A percentile compares a stretch with the other conserved stretches of the same genome.
phyloP scores from a whole-genome alignment of 2,329 filamentous ascomycete species.

The Colletotrichum destructivum region DNA sequence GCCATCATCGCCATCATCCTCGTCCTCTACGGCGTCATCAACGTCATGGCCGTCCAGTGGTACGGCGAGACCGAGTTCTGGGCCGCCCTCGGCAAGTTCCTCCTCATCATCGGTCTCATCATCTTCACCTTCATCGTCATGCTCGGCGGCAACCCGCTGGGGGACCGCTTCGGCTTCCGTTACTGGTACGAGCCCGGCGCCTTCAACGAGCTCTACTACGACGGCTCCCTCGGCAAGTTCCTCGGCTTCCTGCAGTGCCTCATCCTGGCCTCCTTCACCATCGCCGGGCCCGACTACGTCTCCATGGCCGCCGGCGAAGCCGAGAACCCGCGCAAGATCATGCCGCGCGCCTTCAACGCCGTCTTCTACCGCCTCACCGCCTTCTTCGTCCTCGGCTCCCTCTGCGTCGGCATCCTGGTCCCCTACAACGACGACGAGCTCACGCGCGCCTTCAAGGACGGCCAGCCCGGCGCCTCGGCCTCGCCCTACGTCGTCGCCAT shows the following conservation, averaged over 20 bases:
- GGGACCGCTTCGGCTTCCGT: conserved; percentile 80
- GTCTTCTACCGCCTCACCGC: conserved; percentile 84
- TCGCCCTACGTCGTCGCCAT: conserved; percentile 80
- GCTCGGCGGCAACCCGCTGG: conserved; percentile 83
- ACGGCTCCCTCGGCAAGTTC: conserved; percentile 78
- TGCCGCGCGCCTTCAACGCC: conserved; percentile 83
- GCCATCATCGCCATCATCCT: conserved; percentile 72
- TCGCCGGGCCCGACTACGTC: conserved; percentile 66
- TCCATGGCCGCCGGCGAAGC: conserved; percentile 76
- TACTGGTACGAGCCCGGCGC: conserved; percentile 79
- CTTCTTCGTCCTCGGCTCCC: conserved; percentile 82
- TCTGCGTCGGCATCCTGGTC: conserved; percentile 80
- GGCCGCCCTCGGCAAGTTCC: conserved; percentile 79
- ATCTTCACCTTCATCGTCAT: conserved; percentile 86
- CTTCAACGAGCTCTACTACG: conserved; percentile 76
- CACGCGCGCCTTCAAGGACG: conserved; percentile 70
- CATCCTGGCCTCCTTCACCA: conserved; percentile 78
- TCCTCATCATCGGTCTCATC: conserved; percentile 80
- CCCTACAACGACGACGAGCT: conserved; percentile 78
- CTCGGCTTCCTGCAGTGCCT: conserved; percentile 84
- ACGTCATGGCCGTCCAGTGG: conserved; percentile 80
- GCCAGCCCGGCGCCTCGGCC: conserved; percentile 76
- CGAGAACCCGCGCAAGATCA: conserved; percentile 77
- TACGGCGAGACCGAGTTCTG: conserved; percentile 86
- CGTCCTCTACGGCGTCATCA: conserved; percentile 69